Base-by-base conservation (phyloP, 495 filamentous ascomycete genomes). In the Poronia punctata region DNA sequence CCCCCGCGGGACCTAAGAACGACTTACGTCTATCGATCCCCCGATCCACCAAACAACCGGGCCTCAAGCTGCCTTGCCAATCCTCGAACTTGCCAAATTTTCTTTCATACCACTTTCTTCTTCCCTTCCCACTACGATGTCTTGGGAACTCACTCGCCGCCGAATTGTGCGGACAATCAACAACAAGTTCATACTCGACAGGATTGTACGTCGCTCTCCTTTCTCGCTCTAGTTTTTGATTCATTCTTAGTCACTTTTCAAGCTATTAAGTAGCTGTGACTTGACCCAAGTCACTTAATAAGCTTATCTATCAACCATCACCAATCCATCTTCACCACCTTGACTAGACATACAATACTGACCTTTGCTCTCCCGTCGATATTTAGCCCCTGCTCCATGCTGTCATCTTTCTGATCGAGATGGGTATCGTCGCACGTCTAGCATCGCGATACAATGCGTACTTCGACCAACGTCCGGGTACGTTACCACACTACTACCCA, bases 401-500 rank as follows among this genome's bases (percentile, higher is more conserved):
- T 24, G 72, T 94, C 40, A 78, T 95, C 38, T 83, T 96, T 60
- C 60, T 94, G 12, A 74, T 95, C 62, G 84, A 96, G 62, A 85
- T 97, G 82, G 79, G 76, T 18, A 76, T 88, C 51, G 74, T 94
- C 40, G 82, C 80, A 52, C 79, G 88, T 48, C 65, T 94, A 35
- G 81, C 78, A 28, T 76, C 84, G 47, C 88, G 88, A 50, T 99
- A 95, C 70, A 94, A 94, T 65, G 72, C 77, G 46, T 93, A 93
- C 69, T 99, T 96, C 75, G 76, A 82, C 48, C 78, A 82, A 49
- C 84, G 83, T 54, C 89, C 89, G 62, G 69, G 86, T 90, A 71
- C 44, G 69, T 52, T 33, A 20, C n/a, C 26, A 16, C 7, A 4
- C 14, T 26, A 14, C 23, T 31, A 18, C 29, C 50, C 30, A 14